These are phyloP conservation scores for Paramarasmius palmivorus DNA, from an alignment of 1,284 basidiomycete species.

Conservation along the genomic window DNA sequence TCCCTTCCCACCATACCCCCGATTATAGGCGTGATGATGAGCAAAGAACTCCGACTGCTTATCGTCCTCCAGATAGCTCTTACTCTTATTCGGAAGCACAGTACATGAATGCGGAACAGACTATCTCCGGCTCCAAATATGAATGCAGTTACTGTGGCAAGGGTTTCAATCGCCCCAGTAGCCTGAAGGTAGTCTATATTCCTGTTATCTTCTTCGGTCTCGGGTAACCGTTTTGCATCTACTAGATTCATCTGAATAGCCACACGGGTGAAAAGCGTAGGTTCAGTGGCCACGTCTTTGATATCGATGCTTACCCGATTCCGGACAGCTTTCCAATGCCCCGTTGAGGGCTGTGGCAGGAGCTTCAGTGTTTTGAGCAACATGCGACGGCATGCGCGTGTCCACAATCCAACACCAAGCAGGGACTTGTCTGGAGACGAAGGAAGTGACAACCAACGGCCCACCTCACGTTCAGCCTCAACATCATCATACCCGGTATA, in stretches of 20 bases:
- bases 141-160: slow-evolving; percentile 79
- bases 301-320: slow-evolving; percentile 2
- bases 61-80: slow-evolving; percentile 13
- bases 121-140: slow-evolving; percentile 48
- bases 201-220: slow-evolving; percentile 11
- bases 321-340: slow-evolving; percentile 69
- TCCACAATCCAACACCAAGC: slow-evolving; percentile 49
- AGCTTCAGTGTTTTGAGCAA: slow-evolving; percentile 85
- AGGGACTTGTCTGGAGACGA: slow-evolving; percentile 48
- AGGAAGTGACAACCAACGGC: slow-evolving; percentile 32
- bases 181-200: slow-evolving; percentile 59
- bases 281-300: slow-evolving; percentile 28
- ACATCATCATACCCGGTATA: background rate
- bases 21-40: slow-evolving; percentile 15
- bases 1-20: slow-evolving; percentile 16
- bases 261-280: slow-evolving; percentile 85
- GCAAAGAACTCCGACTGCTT: slow-evolving; percentile 23
- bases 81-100: slow-evolving; percentile 13
- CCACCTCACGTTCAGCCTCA: slow-evolving; percentile 21
- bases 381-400: slow-evolving; percentile 81
- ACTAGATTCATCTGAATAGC: slow-evolving; percentile 80
- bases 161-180: slow-evolving; percentile 79
- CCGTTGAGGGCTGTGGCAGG: slow-evolving; percentile 73
- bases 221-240: slow-evolving; percentile 12
- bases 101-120: slow-evolving; percentile 1